Base-by-base conservation (phyloP, 805 yeast species). In the Wickerhamiella kurtzmanii region DNA sequence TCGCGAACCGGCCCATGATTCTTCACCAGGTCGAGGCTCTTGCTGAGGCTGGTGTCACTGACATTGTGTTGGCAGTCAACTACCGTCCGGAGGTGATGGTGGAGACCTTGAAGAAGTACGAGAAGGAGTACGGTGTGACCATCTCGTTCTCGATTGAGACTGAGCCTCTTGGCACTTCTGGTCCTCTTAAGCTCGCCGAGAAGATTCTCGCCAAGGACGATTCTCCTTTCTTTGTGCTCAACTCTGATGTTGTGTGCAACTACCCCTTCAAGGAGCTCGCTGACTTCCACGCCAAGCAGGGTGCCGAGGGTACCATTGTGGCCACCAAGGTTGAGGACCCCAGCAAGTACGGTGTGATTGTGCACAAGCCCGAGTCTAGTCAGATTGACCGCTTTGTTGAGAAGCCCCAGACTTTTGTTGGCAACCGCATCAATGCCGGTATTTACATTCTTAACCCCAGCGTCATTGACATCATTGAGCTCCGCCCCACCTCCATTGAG, bases 261-360 rank as follows among this genome's bases (percentile, higher is more conserved):
- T 92, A 92, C 72, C 99, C 99, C 60, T 89, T 92, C 73, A 69
- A 74, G 60, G 96, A 89, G 67, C 77, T 92, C 64, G 88, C 85
- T 55, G 80, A 73, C 47, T 92, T 87, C 86, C 99, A 92, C 78
- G 71, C 75, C 66, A 80, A 82, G 52, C 97, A 89, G 72, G 96
- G 96, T 68, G 97, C 94, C 67, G 84, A 78, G 62, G 98, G 96
- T 70, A 92, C 98, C 62, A 92, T 92, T 64, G 97, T 92, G 53
- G 98, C 97, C 55, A 92, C 99, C 64, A 92, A 92, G 76, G 99
- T 92, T 57, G 98, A 92, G 67, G 99, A 92, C 73, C 99, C 99
- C 55, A 83, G 95, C 62, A 92, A 92, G 73, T 92, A 92, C 73
- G 99, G 99, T 77, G 99, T 92, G 66, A 92, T 92, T 68, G 99